Evolutionary conservation across 2,329 filamentous ascomycete genomes (phyloP).

Genomic region (Ophiostoma novo-ulmi): DNA sequence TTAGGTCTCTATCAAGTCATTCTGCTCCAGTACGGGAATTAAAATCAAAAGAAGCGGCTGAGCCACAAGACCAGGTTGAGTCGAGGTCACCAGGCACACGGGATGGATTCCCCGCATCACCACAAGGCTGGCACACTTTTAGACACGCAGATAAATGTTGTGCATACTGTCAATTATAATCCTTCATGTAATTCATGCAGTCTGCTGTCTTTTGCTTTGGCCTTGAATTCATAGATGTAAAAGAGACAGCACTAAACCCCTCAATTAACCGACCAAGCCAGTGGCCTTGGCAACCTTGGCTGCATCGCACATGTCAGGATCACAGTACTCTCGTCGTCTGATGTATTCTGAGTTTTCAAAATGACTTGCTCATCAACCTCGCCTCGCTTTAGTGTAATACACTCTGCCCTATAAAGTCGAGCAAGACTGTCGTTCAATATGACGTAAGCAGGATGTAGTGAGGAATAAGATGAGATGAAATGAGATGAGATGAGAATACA

Average conservation of each 20-base stretch:
- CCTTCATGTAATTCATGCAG: neutral
- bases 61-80: neutral
- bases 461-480: neutral
- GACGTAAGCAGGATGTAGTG: neutral
- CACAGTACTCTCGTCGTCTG: neutral
- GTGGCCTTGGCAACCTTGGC: constrained; percentile 13
- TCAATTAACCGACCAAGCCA: neutral
- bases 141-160: neutral
- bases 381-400: neutral
- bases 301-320: neutral
- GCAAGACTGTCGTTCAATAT: neutral
- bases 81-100: neutral
- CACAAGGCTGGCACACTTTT: neutral
- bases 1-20: neutral
- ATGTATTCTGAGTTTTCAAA: neutral
- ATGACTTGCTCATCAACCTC: neutral
- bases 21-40: neutral
- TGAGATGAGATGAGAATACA: neutral
- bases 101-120: neutral
- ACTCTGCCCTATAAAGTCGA: neutral
- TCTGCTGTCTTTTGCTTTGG: too few species aligned
- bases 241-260: neutral
- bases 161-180: neutral
- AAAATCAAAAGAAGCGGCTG: neutral
- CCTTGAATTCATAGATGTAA: neutral